phyloP scores from a whole-genome alignment of 2,329 filamentous ascomycete species.

The Venturia aucupariae region DNA sequence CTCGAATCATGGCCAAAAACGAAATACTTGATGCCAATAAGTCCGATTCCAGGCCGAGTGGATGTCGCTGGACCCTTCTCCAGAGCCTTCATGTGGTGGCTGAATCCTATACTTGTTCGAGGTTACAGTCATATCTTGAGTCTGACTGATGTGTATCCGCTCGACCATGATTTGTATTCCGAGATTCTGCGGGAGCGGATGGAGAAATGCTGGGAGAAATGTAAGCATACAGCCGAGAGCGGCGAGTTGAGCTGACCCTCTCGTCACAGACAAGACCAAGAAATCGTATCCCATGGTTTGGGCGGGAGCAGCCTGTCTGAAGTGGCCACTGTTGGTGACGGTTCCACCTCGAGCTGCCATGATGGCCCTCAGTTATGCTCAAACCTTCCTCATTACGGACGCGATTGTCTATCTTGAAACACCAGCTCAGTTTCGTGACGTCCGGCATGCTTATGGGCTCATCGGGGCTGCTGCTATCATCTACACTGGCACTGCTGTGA shows the following conservation, averaged over 20 bases:
- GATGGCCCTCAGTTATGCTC: slow-evolving; percentile 11
- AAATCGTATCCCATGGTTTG: slow-evolving; percentile 6
- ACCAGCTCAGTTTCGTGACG: not conserved
- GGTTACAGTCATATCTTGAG: slow-evolving; percentile 22
- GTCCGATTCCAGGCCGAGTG: slow-evolving; percentile 17
- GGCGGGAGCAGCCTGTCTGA: slow-evolving; percentile 1
- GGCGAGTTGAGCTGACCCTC: not conserved
- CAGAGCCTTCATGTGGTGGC: slow-evolving; percentile 28
- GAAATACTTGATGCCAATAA: slow-evolving; percentile 16
- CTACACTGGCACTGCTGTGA: slow-evolving; percentile 2
- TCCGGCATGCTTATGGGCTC: slow-evolving; percentile 7
- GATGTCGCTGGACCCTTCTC: slow-evolving; percentile 20
- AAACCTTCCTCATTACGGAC: slow-evolving; percentile 10
- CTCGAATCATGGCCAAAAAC: slow-evolving; percentile 20
- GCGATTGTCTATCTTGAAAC: slow-evolving; percentile 9
- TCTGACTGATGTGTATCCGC: slow-evolving; percentile 19
- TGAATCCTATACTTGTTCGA: slow-evolving; percentile 25
- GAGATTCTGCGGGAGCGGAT: not conserved
- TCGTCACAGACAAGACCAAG: slow-evolving; percentile 1
- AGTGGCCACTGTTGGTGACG: not conserved
- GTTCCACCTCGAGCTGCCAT: not conserved
- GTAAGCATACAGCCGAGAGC: not conserved
- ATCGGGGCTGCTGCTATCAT: slow-evolving; percentile 9
- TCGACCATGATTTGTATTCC: slow-evolving; percentile 15
- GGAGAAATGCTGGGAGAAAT: slow-evolving; percentile 8